Conservation (phyloP, 2,329 filamentous ascomycete genomes). For the Ascocoryne sarcoides region DNA sequence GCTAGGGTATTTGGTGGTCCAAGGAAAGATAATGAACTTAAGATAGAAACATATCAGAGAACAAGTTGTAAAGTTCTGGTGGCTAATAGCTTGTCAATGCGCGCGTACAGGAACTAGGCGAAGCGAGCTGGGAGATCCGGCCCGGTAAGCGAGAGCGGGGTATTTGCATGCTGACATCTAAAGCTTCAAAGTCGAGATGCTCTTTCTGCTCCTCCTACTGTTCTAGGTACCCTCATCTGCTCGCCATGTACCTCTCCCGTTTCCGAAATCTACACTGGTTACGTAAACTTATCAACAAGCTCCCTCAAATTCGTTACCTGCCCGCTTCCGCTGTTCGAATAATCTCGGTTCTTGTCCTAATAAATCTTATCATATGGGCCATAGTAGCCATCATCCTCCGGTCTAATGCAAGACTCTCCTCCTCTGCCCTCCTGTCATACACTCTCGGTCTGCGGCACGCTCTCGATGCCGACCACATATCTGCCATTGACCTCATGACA, state of each 20-base stretch:
- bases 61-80: too few relatives aligned
- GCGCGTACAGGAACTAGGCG: too few relatives aligned
- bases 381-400: constrained; percentile 43
- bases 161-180: too few relatives aligned
- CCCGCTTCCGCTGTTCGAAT: constrained; percentile 29
- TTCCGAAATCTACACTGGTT: constrained; percentile 8
- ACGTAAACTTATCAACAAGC: constrained; percentile 3
- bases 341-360: constrained; percentile 40
- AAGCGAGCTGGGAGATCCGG: too few relatives aligned
- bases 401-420: constrained; percentile 54
- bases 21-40: too few relatives aligned
- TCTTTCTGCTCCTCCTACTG: too few relatives aligned
- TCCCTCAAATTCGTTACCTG: constrained; percentile 17
- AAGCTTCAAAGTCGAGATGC: too few relatives aligned
- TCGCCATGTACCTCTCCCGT: background rate
- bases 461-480: constrained; percentile 91
- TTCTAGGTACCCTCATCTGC: too few relatives aligned
- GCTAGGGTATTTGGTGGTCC: too few relatives aligned
- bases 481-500: constrained; percentile 90
- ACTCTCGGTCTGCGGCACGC: constrained; percentile 86
- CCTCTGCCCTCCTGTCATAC: constrained; percentile 77
- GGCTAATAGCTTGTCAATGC: too few relatives aligned
- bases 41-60: too few relatives aligned
- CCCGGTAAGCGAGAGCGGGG: too few relatives aligned
- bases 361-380: constrained; percentile 49